Percentiles rank a stretch among this genome's conserved stretches.
Evolutionary conservation across 2,329 filamentous ascomycete species (phyloP).

Genomic region (Didymella lethalis): DNA sequence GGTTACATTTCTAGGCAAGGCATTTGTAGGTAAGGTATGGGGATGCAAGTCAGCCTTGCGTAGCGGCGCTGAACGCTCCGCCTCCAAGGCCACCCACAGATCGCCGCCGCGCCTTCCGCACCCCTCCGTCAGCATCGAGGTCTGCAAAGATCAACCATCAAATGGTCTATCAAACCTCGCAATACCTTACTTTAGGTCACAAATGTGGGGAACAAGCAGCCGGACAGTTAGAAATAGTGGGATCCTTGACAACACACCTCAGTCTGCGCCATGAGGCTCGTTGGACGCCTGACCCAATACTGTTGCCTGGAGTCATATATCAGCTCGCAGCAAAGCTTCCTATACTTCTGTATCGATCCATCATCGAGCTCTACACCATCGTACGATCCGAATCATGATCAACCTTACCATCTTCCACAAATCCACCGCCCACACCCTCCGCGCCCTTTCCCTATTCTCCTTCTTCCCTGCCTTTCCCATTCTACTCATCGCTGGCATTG

Average conservation of each 20-base stretch:
- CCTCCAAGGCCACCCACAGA: slow-evolving; percentile 24
- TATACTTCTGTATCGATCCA: background rate
- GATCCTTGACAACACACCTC: background rate
- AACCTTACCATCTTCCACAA: slow-evolving; percentile 37
- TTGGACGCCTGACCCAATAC: slow-evolving; percentile 4
- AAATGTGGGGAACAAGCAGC: background rate
- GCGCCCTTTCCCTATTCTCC: slow-evolving; percentile 32
- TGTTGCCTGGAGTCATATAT: slow-evolving; percentile 16
- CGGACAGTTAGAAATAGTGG: background rate
- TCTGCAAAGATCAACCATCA: background rate
- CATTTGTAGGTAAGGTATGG: too few relatives aligned
- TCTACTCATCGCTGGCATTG: slow-evolving; percentile 39
- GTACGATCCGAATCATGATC: slow-evolving; percentile 20
- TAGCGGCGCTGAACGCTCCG: slow-evolving; percentile 9
- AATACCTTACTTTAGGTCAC: background rate
- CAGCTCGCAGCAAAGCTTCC: background rate
- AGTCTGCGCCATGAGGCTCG: background rate
- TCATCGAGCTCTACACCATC: background rate
- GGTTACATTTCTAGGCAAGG: too few relatives aligned
- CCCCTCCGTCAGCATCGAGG: background rate
- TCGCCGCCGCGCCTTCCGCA: slow-evolving; percentile 9
- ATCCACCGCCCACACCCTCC: slow-evolving; percentile 34
- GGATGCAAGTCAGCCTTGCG: slow-evolving; percentile 12
- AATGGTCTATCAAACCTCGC: background rate
- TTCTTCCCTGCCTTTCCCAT: slow-evolving; percentile 40